A percentile compares a stretch with the other conserved stretches of the same genome.
Conservation (phyloP, 345 rosid species). For the Moricandia moricandioides region DNA sequence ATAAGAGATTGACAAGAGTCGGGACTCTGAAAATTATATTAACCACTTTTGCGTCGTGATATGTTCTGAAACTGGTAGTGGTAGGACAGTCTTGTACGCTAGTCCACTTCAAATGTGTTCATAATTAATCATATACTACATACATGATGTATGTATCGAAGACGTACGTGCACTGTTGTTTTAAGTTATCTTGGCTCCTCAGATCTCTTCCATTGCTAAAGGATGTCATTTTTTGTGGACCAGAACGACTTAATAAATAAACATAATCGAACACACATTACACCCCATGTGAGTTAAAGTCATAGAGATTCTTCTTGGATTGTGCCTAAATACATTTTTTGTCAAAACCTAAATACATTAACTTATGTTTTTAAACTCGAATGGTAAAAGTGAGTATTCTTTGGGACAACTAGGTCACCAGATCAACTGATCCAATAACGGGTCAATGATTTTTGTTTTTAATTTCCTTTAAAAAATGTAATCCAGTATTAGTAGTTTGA, state of each 20-base stretch:
- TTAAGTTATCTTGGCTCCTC: slow-evolving; percentile 15
- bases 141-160: not conserved
- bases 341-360: not conserved
- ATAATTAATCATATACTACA: not conserved
- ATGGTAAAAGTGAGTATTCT: not conserved
- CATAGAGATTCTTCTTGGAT: slow-evolving; percentile 14
- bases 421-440: not conserved
- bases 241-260: not conserved
- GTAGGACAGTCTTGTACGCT: slow-evolving; percentile 27
- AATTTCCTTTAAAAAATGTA: too few relatives aligned
- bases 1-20: slow-evolving; percentile 31
- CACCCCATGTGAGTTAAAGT: slow-evolving; percentile 31
- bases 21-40: not conserved
- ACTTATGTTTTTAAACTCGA: not conserved
- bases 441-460: not conserved
- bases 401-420: not conserved
- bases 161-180: slow-evolving; percentile 18
- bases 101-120: slow-evolving; percentile 28
- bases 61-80: slow-evolving; percentile 26
- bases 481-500: too few relatives aligned
- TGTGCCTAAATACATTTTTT: not conserved
- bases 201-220: slow-evolving; percentile 5
- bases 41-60: not conserved
- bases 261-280: slow-evolving; percentile 14
- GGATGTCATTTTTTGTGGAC: slow-evolving; percentile 17